phyloP scores from a whole-genome alignment of 257 asterid species.

The Orobanche coerulescens region DNA sequence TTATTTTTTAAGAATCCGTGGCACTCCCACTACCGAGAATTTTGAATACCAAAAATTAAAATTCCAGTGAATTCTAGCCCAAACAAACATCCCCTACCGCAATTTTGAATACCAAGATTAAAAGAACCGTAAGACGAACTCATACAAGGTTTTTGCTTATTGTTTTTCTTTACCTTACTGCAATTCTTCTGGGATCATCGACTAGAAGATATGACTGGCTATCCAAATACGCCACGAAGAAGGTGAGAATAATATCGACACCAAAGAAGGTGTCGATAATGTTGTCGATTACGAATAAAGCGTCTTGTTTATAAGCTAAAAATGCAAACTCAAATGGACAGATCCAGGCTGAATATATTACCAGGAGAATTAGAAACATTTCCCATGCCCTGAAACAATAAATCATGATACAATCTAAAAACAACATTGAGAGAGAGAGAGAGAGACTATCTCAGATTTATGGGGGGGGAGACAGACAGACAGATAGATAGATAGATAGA shows the following conservation, averaged over 20 bases:
- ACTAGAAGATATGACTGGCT: constrained; percentile 59
- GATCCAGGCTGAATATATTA: constrained; percentile 83
- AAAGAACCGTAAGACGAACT: too few species aligned
- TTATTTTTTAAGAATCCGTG: too few species aligned
- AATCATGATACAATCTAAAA: background rate
- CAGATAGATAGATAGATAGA: too few species aligned
- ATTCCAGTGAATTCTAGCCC: too few species aligned
- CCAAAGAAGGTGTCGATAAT: constrained; percentile 70
- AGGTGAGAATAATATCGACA: constrained; percentile 69
- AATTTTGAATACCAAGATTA: too few species aligned
- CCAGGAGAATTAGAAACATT: constrained; percentile 65
- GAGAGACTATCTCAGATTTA: too few species aligned
- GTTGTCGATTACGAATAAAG: constrained; percentile 57
- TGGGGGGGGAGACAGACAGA: too few species aligned
- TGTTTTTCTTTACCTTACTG: constrained; percentile 49
- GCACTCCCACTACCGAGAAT: too few species aligned
- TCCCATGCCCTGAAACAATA: constrained; percentile 75
- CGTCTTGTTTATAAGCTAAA: constrained; percentile 52
- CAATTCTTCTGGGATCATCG: constrained; percentile 58
- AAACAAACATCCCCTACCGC: too few species aligned
- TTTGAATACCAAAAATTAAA: too few species aligned
- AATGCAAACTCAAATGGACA: constrained; percentile 88
- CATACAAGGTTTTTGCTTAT: too few species aligned
- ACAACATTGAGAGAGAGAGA: background rate
- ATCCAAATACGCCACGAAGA: constrained; percentile 81